Base-by-base conservation (phyloP, 768 basidiomycete species). In the Lactarius trivialis region DNA sequence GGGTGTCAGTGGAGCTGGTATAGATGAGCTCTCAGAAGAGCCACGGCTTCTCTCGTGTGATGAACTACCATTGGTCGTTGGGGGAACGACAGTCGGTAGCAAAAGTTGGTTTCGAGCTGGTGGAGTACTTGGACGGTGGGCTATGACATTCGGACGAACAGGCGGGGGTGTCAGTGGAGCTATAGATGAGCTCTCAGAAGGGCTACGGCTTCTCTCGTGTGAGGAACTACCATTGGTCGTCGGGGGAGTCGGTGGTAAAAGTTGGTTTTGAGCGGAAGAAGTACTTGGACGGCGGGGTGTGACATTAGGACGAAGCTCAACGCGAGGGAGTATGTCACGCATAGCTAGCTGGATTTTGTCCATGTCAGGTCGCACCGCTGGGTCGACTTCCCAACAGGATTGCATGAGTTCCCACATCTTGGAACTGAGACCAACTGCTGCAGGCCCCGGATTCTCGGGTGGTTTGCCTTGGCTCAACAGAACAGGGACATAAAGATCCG, bases 331-430 rank as follows among this genome's bases (percentile, higher is more conserved):
- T 30, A 55, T 41, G 8, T 24, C 9, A 30, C 26, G 15, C 50
- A 64, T 60, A 7, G 36, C 24, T 5, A 11, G 32, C 24, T 30
- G 54, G 24, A 64, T 24, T 7, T 8, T 15, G 36, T 30, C n/a
- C 58, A 64, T 60, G n/a, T 48, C 41, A 51, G 58, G 63, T 2
- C 63, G 63, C 28, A 30, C 33, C 4, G 32, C 26, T 14, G 63
- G 49, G 1, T 43, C 14, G 7, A 32, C 17, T 30, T 55, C 21
- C 63, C 63, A 64, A 48, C 63, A 64, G 9, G 48, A 60, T 50
- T 55, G 36, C 58, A 64, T 60, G 14, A 64, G 32, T 4, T 60
- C 63, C 63, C 63, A 64, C 63, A 64, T 64, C 19, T 32, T 55
- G 17, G 45, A 26, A 28, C n/a, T 58, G n/a, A 60, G 54, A 9